phyloP scores from a whole-genome alignment of 768 basidiomycete genomes.

The Boletus subparvulus region DNA sequence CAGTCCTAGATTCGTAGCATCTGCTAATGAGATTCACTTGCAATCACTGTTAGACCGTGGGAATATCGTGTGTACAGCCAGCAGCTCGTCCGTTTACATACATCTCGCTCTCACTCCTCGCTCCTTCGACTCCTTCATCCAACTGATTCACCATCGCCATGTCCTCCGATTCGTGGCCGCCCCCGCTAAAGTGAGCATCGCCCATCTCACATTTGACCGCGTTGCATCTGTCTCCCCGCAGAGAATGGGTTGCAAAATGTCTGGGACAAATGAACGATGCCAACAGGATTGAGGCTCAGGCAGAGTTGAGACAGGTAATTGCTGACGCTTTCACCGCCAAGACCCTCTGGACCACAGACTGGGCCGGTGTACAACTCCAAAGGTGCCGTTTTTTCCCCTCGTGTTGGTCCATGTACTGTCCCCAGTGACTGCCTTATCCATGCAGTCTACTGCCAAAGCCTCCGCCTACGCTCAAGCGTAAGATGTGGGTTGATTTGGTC shows the following conservation, averaged over 20 bases:
- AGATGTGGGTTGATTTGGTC: constrained; percentile 48
- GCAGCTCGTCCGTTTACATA: constrained; percentile 8
- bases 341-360: constrained; percentile 91
- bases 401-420: constrained; percentile 7
- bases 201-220: neutral
- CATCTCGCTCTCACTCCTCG: neutral
- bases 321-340: constrained; percentile 85
- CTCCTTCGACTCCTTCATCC: neutral
- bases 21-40: constrained; percentile 24
- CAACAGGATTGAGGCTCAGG: constrained; percentile 85
- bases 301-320: constrained; percentile 96
- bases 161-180: constrained; percentile 82
- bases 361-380: constrained; percentile 83
- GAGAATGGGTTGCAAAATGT: constrained; percentile 94
- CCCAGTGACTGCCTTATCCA: constrained; percentile 19
- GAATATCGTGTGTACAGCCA: constrained; percentile 10
- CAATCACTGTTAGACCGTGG: constrained; percentile 15
- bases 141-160: constrained; percentile 35
- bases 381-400: constrained; percentile 47
- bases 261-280: constrained; percentile 87
- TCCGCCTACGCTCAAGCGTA: constrained; percentile 60
- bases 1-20: constrained; percentile 26
- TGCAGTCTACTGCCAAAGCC: constrained; percentile 63
- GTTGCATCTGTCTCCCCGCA: constrained; percentile 35
- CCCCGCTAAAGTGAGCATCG: constrained; percentile 64